A percentile compares a stretch with the other conserved stretches of the same genome.
Evolutionary conservation across 2,329 filamentous ascomycete species (phyloP).

Genomic region (Talaromyces pinophilus): DNA sequence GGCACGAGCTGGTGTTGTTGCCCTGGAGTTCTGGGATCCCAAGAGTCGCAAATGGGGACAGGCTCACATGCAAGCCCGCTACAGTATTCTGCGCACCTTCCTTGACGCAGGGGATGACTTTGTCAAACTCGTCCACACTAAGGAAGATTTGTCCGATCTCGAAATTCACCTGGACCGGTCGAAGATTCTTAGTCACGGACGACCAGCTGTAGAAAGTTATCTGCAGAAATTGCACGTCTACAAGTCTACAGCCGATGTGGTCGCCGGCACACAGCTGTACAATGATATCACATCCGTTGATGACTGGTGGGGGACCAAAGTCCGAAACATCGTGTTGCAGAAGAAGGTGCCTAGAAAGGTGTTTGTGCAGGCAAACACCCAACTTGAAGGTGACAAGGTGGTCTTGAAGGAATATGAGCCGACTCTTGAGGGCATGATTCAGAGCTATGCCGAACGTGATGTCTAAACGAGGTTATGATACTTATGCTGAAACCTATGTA

Average conservation of each 20-base stretch:
- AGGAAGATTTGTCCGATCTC: constrained; percentile 75
- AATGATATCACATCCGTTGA: constrained; percentile 79
- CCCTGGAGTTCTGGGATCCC: constrained; percentile 93
- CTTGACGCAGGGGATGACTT: constrained; percentile 83
- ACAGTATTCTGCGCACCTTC: constrained; percentile 76
- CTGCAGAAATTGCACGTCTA: constrained; percentile 90
- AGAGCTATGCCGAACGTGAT: constrained; percentile 70
- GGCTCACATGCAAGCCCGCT: constrained; percentile 86
- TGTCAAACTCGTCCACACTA: constrained; percentile 74
- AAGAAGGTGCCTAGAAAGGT: constrained; percentile 65
- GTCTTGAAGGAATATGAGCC: constrained; percentile 83
- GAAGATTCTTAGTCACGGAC: constrained; percentile 82
- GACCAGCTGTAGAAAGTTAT: constrained; percentile 80
- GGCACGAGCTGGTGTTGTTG: constrained; percentile 86
- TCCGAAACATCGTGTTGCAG: constrained; percentile 65
- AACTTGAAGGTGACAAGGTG: constrained; percentile 68
- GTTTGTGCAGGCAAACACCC: constrained; percentile 92
- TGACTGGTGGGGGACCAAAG: constrained; percentile 79
- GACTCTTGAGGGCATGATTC: constrained; percentile 75
- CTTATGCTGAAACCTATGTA: not conserved
- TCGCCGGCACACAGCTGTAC: constrained; percentile 76
- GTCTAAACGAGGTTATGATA: constrained; percentile 32
- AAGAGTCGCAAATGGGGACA: constrained; percentile 91
- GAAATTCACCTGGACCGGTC: constrained; percentile 79
- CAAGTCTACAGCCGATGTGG: constrained; percentile 84